These are phyloP conservation scores for Pyrenophora tritici-repentis DNA, from an alignment of 2,329 filamentous ascomycete species.

Conservation along the genomic window DNA sequence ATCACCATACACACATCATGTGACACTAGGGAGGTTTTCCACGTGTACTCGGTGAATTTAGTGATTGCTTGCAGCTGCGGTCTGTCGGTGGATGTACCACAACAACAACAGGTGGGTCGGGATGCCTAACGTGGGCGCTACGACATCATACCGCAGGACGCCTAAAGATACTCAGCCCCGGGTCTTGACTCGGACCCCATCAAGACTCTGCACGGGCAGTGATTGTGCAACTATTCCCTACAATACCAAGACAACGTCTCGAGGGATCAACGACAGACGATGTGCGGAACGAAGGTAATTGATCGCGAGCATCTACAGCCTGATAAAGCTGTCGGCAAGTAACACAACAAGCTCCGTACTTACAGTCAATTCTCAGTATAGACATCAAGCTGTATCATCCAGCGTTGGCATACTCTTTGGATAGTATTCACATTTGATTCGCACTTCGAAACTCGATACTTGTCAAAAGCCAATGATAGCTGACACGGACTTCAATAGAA, in stretches of 20 bases:
- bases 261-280: neutral
- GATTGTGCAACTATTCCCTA: neutral
- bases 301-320: neutral
- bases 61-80: neutral
- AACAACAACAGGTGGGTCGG: neutral
- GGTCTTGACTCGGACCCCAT: neutral
- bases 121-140: constrained; percentile 1
- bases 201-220: neutral
- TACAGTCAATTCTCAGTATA: too few species aligned
- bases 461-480: too few species aligned
- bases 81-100: neutral
- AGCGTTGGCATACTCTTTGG: too few species aligned
- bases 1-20: too few species aligned
- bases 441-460: too few species aligned
- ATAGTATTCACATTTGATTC: too few species aligned
- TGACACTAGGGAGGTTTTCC: neutral
- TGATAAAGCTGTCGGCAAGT: neutral
- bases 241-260: neutral
- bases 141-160: neutral
- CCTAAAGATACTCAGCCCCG: constrained; percentile 7
- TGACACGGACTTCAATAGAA: too few species aligned
- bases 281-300: too few species aligned
- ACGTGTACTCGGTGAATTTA: neutral
- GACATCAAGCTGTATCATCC: too few species aligned
- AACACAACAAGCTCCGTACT: neutral